Conservation (phyloP, 2,329 filamentous ascomycete genomes). For the Fusarium udum region DNA sequence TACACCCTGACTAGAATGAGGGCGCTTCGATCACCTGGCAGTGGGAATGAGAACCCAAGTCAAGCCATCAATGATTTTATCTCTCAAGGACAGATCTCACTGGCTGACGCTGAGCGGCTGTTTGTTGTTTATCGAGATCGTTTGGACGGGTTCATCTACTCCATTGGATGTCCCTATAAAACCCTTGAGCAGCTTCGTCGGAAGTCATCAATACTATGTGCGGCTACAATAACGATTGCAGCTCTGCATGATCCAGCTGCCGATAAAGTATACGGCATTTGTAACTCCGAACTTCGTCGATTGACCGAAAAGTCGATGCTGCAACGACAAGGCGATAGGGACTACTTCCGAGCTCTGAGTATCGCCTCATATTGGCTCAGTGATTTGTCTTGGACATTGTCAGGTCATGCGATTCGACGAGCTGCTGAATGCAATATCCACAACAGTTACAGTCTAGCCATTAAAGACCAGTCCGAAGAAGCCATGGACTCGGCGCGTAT, state of each 20-base stretch:
- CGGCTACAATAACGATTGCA: constrained; percentile 65
- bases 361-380: constrained; percentile 69
- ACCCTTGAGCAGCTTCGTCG: constrained; percentile 62
- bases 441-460: constrained; percentile 52
- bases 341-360: constrained; percentile 67
- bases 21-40: constrained; percentile 49
- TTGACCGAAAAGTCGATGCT: constrained; percentile 59
- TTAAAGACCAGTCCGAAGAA: constrained; percentile 52
- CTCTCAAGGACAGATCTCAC: constrained; percentile 52
- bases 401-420: constrained; percentile 61
- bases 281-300: constrained; percentile 62
- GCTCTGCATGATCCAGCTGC: constrained; percentile 65
- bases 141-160: constrained; percentile 63
- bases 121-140: constrained; percentile 60
- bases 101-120: constrained; percentile 60
- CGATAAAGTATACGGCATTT: constrained; percentile 58
- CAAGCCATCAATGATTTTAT: constrained; percentile 48
- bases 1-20: constrained; percentile 51
- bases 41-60: constrained; percentile 23
- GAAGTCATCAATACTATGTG: constrained; percentile 63
- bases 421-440: constrained; percentile 60
- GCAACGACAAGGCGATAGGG: constrained; percentile 49
- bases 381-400: constrained; percentile 70
- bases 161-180: constrained; percentile 60
- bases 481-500: constrained; percentile 64